Base-by-base conservation (phyloP, 2,329 filamentous ascomycete genomes). In the Madurella fahalii region DNA sequence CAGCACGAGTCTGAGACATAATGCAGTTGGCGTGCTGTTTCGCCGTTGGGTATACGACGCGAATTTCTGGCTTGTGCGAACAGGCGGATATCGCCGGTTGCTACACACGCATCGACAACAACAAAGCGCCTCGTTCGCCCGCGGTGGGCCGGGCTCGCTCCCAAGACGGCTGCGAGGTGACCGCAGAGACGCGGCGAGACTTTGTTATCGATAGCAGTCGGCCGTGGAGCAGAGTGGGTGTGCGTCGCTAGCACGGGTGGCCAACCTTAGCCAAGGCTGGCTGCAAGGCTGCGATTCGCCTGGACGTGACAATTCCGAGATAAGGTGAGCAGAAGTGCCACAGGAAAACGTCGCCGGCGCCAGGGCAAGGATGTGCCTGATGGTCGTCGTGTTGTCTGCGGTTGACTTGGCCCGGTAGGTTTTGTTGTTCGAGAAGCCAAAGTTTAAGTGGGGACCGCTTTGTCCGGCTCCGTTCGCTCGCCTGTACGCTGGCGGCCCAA, bases 1-100 rank as follows among this genome's bases (percentile, higher is more conserved):
- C 65, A 65, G 68, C 68, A 67, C 68, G 65, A 68, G 65, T 66
- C 66, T 68, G 64, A 76, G 72, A 75, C 75, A 78, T 78, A 74
- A 74, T 75, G 63, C 47, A 55, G 53, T 51, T 57, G 61, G 53
- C 54, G 54, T 60, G 57, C 57, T 53, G 58, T 56, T 59, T 41
- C 57, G 53, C 50, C 53, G 51, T 48, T 18, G 49, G 43, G 42
- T 20, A 8, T 43, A 2, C 34, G 25, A 32, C 44, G 32, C 16
- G 34, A 40, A 40, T 41, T 49, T 16, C 17, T 11, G 40, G 25
- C 15, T 40, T 52, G 41, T 18, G 52, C 47, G 34, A 41, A 48
- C 18, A 40, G 37, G 13, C n/a, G 32, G 40, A 39, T 53, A 48
- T 48, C n/a, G 39, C 15, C 37, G 43, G 41, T 44, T 40, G 47